Evolutionary conservation across 2,329 filamentous ascomycete species (phyloP).

Genomic region (Xylariaceae sp.): DNA sequence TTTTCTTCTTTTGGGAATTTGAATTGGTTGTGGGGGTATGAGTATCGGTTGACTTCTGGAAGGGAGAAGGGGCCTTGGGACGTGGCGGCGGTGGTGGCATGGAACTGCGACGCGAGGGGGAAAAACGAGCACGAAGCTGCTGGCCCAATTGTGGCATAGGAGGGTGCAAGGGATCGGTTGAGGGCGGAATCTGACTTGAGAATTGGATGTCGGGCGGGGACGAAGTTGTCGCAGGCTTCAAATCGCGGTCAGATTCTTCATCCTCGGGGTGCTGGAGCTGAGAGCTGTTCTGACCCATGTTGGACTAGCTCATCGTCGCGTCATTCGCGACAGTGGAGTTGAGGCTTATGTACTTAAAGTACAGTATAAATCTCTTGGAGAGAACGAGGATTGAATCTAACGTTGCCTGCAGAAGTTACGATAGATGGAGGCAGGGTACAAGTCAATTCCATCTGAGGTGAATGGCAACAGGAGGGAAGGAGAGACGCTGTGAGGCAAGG

Average conservation of each 20-base stretch:
- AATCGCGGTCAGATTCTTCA: background rate
- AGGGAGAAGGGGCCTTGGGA: constrained; percentile 1
- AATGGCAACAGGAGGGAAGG: too few species aligned
- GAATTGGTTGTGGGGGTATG: too few species aligned
- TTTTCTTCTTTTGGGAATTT: background rate
- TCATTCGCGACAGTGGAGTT: too few species aligned
- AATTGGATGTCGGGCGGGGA: constrained; percentile 6
- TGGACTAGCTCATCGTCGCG: background rate
- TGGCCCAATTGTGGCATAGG: background rate
- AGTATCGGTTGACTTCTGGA: background rate
- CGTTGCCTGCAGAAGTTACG: too few species aligned
- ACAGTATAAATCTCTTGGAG: too few species aligned
- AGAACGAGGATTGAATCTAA: too few species aligned
- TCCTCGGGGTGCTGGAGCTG: background rate
- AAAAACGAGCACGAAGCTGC: background rate
- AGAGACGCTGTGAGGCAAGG: background rate
- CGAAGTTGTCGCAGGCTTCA: background rate
- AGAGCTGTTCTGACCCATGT: constrained; percentile 2
- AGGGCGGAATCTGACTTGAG: constrained; percentile 12
- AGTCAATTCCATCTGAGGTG: too few species aligned
- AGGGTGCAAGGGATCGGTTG: background rate
- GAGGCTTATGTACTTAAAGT: too few species aligned
- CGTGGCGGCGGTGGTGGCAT: constrained; percentile 6
- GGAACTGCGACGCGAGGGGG: background rate
- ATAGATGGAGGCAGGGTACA: too few species aligned